A percentile compares a stretch with the other conserved stretches of the same genome.
Evolutionary conservation across 192 early-diverging fungal genomes (phyloP).

Genomic region (Backusella mclennaniae): DNA sequence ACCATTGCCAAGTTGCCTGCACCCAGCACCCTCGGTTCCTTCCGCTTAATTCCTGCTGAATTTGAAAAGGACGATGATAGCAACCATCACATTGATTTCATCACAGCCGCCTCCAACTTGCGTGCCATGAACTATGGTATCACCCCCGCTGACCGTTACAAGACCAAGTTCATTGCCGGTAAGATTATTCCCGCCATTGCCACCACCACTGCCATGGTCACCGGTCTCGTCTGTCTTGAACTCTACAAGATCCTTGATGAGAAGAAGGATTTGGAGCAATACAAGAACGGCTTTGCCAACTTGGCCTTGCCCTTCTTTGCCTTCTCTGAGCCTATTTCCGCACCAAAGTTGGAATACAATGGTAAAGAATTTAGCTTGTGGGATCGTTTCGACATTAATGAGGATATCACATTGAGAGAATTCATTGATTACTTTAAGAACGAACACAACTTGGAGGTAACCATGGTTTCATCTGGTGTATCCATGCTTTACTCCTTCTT

Average conservation of each 20-base stretch:
- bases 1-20: constrained; percentile 71
- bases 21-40: constrained; percentile 77
- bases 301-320: constrained; percentile 98
- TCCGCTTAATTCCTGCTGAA: constrained; percentile 86
- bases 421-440: constrained; percentile 83
- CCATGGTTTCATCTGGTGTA: constrained; percentile 90
- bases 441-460: constrained; percentile 83
- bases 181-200: constrained; percentile 93
- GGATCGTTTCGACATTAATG: constrained; percentile 90
- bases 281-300: constrained; percentile 99
- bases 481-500: constrained; percentile 94
- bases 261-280: constrained; percentile 85
- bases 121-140: constrained; percentile 84
- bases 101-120: constrained; percentile 96
- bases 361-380: constrained; percentile 87
- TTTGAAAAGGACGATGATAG: constrained; percentile 99
- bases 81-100: constrained; percentile 99
- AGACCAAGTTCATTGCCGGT: constrained; percentile 88
- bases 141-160: constrained; percentile 68
- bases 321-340: constrained; percentile 97
- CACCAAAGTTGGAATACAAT: constrained; percentile 85
- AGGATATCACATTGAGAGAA: constrained; percentile 86
- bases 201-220: constrained; percentile 94
- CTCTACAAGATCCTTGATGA: constrained; percentile 90
- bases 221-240: constrained; percentile 97